Conservation (phyloP, 371 early-diverging fungal genomes). For the Rhizopus delemar region DNA sequence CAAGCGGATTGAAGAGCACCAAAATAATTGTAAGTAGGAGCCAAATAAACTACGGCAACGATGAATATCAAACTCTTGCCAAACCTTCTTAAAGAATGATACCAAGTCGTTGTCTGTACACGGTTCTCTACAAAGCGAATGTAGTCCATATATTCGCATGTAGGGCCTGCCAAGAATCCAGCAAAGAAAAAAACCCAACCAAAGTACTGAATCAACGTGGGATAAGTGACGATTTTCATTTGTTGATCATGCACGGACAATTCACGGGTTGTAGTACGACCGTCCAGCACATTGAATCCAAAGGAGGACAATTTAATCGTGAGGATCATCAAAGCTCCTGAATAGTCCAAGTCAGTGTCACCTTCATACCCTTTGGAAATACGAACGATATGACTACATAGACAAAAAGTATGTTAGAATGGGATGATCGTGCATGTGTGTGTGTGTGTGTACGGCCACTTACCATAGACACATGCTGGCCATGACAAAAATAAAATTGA, state of each 20-base stretch:
- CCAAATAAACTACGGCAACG: conserved; percentile 30
- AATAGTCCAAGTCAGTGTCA: conserved; percentile 71
- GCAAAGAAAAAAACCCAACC: conserved; percentile 91
- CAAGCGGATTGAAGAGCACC: conserved; percentile 37
- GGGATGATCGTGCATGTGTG: no score
- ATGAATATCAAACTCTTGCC: conserved; percentile 42
- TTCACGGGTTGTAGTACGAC: conserved; percentile 10
- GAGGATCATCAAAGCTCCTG: conserved; percentile 90
- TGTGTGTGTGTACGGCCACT: background rate
- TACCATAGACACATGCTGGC: conserved; percentile 77
- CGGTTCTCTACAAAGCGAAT: conserved; percentile 48
- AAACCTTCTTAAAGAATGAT: conserved; percentile 34
- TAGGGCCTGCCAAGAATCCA: conserved; percentile 84
- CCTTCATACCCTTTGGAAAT: conserved; percentile 55
- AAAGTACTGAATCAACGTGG: conserved; percentile 75
- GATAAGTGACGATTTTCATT: conserved; percentile 62
- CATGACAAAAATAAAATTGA: conserved; percentile 76
- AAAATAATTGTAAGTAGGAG: conserved; percentile 42
- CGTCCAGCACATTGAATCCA: conserved; percentile 72
- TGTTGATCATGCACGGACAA: conserved; percentile 58
- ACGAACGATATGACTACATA: conserved; percentile 60
- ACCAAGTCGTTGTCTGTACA: conserved; percentile 11
- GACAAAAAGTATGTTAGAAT: background rate
- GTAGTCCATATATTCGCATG: conserved; percentile 80
- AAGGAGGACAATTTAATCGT: conserved; percentile 87